These are phyloP conservation scores for Phytophthora macrochlamydospora DNA, from an alignment of 352 stramenopile genomes.

Conservation along the genomic window DNA sequence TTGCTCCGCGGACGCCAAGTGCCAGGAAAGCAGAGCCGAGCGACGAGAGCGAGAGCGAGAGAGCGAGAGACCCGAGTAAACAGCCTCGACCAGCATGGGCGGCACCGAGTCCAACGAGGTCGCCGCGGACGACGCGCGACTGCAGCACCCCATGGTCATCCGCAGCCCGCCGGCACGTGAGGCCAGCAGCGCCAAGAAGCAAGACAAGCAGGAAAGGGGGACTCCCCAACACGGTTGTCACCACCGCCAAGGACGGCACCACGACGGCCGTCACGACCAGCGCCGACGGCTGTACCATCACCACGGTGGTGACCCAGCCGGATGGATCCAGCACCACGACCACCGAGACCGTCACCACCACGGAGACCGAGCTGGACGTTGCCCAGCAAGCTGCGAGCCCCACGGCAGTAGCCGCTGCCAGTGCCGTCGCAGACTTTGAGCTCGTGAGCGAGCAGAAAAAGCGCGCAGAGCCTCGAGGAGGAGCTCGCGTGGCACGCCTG, in stretches of 20 bases:
- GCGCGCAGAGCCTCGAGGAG: constrained; percentile 17
- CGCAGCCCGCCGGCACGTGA: constrained; percentile 7
- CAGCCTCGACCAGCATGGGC: constrained; percentile 28
- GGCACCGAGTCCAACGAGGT: constrained; percentile 37
- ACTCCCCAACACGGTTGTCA: constrained; percentile 20
- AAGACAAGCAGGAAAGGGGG: constrained; percentile 16
- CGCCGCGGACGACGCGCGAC: constrained; percentile 31
- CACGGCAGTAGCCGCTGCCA: constrained; percentile 22
- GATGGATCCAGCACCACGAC: constrained; percentile 34
- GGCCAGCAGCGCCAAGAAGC: not conserved
- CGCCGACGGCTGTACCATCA: constrained; percentile 29
- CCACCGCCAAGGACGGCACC: constrained; percentile 25
- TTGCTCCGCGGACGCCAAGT: too few species aligned
- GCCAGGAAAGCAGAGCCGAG: too few species aligned
- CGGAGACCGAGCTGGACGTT: constrained; percentile 25
- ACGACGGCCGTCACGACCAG: constrained; percentile 39
- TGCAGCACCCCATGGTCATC: constrained; percentile 27
- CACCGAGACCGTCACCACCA: constrained; percentile 30
- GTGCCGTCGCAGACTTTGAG: constrained; percentile 37
- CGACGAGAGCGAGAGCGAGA: too few species aligned
- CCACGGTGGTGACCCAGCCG: constrained; percentile 30
- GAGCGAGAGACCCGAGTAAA: too few species aligned
- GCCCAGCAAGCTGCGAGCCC: constrained; percentile 19
- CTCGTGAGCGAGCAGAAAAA: constrained; percentile 39
- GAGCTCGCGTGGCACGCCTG: constrained; percentile 37